Conservation (phyloP, 73 alveolate species). For the Urostyla sp. region DNA sequence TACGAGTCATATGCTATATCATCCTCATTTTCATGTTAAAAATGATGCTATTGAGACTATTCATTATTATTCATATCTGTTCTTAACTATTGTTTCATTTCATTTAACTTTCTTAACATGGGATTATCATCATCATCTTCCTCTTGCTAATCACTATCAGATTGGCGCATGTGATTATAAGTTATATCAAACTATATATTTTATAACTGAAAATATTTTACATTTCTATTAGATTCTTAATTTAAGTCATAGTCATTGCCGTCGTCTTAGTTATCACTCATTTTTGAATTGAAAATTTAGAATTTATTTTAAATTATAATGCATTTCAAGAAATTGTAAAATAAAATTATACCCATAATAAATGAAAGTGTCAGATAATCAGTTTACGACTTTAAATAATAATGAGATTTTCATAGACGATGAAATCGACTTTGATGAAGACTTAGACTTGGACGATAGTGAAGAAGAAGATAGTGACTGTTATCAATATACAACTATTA, state of each 20-base stretch:
- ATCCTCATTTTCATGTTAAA: conserved; percentile 5
- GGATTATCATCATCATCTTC: conserved; percentile 55
- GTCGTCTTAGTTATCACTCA: background rate
- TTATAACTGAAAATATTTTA: background rate
- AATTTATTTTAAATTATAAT: no score
- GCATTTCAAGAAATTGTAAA: no score
- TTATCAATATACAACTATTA: no score
- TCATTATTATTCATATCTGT: conserved; percentile 1
- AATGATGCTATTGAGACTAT: background rate
- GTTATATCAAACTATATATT: conserved; percentile 31
- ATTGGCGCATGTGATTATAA: background rate
- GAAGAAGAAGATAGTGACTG: no score
- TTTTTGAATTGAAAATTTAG: no score
- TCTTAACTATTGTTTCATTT: conserved; percentile 8
- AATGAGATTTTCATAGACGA: no score
- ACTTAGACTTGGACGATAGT: no score
- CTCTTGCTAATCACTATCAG: conserved; percentile 17
- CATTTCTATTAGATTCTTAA: background rate
- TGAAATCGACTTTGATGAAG: no score
- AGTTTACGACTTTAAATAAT: no score
- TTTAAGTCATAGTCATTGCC: background rate
- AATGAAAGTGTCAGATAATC: no score
- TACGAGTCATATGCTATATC: conserved; percentile 5
- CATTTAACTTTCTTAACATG: conserved; percentile 10
- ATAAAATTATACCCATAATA: no score